Evolutionary conservation across 352 stramenopile genomes (phyloP).

Genomic region (Paralagenidium karlingii): DNA sequence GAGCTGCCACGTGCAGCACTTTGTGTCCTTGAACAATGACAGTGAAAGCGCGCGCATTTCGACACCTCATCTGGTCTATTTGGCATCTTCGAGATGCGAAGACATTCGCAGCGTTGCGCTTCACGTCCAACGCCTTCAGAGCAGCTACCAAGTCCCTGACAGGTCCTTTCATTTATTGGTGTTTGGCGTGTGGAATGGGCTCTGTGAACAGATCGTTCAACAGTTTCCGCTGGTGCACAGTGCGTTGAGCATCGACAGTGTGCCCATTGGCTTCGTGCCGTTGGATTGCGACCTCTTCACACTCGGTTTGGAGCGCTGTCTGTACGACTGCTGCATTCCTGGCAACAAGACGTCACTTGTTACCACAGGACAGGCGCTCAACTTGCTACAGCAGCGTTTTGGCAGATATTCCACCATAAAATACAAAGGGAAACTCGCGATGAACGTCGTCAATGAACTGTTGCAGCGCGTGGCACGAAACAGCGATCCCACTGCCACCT

Average conservation of each 20-base stretch:
- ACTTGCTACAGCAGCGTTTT: slow-evolving; percentile 39
- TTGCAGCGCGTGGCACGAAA: slow-evolving; percentile 30
- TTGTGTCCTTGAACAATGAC: too few relatives aligned
- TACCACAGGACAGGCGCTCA: slow-evolving; percentile 30
- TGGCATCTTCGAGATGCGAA: too few relatives aligned
- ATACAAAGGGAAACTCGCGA: slow-evolving; percentile 64
- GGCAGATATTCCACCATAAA: slow-evolving; percentile 54
- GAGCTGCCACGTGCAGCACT: too few relatives aligned
- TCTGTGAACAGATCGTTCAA: too few relatives aligned
- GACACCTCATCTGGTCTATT: too few relatives aligned
- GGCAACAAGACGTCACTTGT: slow-evolving; percentile 32
- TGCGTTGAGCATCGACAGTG: neutral
- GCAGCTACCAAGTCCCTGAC: too few relatives aligned
- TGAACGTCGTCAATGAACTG: slow-evolving; percentile 49
- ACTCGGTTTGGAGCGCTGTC: slow-evolving; percentile 29
- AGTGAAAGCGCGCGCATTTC: too few relatives aligned
- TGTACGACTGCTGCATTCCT: slow-evolving; percentile 35
- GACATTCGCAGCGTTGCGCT: too few relatives aligned
- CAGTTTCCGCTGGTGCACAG: too few relatives aligned
- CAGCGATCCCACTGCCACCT: neutral
- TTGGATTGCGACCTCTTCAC: slow-evolving; percentile 46
- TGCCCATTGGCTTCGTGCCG: slow-evolving; percentile 20
- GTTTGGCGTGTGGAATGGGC: too few relatives aligned
- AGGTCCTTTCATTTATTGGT: too few relatives aligned
- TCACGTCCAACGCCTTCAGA: too few relatives aligned